These are phyloP conservation scores for Phymatotrichopsis omnivora DNA, from an alignment of 2,329 filamentous ascomycete species.

Conservation along the genomic window DNA sequence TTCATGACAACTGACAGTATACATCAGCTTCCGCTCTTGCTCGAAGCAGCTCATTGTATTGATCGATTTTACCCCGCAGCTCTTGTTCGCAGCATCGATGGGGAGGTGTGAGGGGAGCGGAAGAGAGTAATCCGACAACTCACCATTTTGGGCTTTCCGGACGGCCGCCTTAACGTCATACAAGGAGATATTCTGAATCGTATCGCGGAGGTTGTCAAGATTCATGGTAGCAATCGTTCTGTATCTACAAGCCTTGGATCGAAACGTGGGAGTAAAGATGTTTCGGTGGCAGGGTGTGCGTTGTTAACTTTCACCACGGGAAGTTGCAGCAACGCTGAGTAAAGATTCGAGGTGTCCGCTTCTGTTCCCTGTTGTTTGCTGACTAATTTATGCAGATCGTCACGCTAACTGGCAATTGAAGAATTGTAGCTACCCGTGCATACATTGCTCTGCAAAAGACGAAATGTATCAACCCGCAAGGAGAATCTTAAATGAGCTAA, in stretches of 20 bases:
- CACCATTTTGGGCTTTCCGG: constrained; percentile 95
- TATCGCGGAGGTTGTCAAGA: constrained; percentile 71
- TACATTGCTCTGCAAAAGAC: neutral
- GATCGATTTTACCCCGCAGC: too few relatives aligned
- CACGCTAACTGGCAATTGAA: too few relatives aligned
- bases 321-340: too few relatives aligned
- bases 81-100: constrained; percentile 2
- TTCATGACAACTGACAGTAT: constrained; percentile 80
- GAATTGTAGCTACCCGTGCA: neutral
- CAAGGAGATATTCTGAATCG: constrained; percentile 82
- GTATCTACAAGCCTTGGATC: constrained; percentile 1
- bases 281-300: neutral
- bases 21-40: constrained; percentile 1
- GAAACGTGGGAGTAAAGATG: neutral
- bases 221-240: constrained; percentile 53
- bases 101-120: constrained; percentile 13
- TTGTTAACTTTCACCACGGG: too few relatives aligned
- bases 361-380: too few relatives aligned
- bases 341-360: too few relatives aligned
- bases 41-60: neutral
- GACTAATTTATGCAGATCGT: too few relatives aligned
- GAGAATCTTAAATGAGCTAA: too few relatives aligned
- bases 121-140: constrained; percentile 29
- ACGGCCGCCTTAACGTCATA: constrained; percentile 94
- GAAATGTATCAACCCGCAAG: too few relatives aligned